Evolutionary conservation across 1,284 basidiomycete species (phyloP).

Genomic region (Coniferiporia sulphurascens): DNA sequence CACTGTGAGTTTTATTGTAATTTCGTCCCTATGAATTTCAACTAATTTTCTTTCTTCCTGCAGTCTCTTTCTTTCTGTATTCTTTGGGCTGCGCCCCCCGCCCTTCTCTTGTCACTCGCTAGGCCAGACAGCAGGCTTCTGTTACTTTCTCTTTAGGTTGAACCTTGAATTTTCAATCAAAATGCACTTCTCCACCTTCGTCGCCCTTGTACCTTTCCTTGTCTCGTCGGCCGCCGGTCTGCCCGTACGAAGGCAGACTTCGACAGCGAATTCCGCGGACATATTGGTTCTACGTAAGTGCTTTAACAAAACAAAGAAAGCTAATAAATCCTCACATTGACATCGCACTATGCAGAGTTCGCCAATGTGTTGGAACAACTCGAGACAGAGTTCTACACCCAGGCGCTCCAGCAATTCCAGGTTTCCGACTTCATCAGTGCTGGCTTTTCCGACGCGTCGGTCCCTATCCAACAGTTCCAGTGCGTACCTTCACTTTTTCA

Average conservation of each 20-base stretch:
- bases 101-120: conserved; percentile 37
- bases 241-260: conserved; percentile 38
- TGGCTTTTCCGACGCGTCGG: conserved; percentile 55
- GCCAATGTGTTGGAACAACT: conserved; percentile 71
- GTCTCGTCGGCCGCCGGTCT: conserved; percentile 37
- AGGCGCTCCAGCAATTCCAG: conserved; percentile 65
- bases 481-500: conserved; percentile 16
- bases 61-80: conserved; percentile 32
- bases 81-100: conserved; percentile 57
- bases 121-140: conserved; percentile 43
- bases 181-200: conserved; percentile 44
- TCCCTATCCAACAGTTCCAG: conserved; percentile 59
- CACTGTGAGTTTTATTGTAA: conserved; percentile 10
- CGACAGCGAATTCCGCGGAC: conserved; percentile 33
- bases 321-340: background rate
- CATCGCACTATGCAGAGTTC: conserved; percentile 47
- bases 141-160: conserved; percentile 24
- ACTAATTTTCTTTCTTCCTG: background rate
- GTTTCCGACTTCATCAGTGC: conserved; percentile 60
- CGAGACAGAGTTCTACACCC: conserved; percentile 64
- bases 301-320: background rate
- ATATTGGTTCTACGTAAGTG: conserved; percentile 57
- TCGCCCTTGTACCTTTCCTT: conserved; percentile 45
- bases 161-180: conserved; percentile 27
- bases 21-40: background rate